Evolutionary conservation across 495 filamentous ascomycete genomes (phyloP), one percentile per base, ranked within the genome.

Genomic region (Thozetella sp.): DNA sequence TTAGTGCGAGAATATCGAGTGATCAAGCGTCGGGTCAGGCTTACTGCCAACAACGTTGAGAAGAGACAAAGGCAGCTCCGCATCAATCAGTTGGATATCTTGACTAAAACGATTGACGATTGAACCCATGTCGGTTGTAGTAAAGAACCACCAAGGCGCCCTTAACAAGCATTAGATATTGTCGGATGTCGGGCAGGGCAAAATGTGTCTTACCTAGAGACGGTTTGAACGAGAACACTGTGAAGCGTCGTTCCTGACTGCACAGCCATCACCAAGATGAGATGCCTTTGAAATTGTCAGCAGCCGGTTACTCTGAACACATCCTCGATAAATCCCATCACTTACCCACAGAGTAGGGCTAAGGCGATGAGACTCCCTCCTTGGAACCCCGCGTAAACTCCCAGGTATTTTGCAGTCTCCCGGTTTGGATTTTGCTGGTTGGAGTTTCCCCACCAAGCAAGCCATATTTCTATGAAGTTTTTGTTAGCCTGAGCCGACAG

Each of bases 71-170:
- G 68, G 67, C 24, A 73, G 73, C 34, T 86, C 79, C 76, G 80
- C 85, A 60, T 89, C 86, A 20, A 89, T 82, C 12, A 88, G 76
- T 34, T 82, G 76, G 25, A 89, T 71, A 53, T 88, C 86, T 63
- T 88, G 85, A 61, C 81, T 85, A 69, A 88, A 89, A 10, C 43
- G 9, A n/a, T 67, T 76, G 23, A 72, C 53, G n/a, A 68, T 71
- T 12, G 68, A 56, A 1, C 67, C 72, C 1, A 20, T 19, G n/a
- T 48, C 43, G 43, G 43, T 19, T 11, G 43, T 10, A 20, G 11
- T 48, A 48, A 48, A 48, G n/a, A 48, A 48, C 10, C 3, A 48
- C 4, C 12, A n/a, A 48, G 43, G 43, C 20, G 43, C 43, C n/a
- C 43, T 48, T 10, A n/a, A n/a, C n/a, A n/a, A n/a, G n/a, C n/a